These are phyloP conservation scores for Camellia lanceoleosa DNA, from an alignment of 148 eudicot species.

Conservation along the genomic window DNA sequence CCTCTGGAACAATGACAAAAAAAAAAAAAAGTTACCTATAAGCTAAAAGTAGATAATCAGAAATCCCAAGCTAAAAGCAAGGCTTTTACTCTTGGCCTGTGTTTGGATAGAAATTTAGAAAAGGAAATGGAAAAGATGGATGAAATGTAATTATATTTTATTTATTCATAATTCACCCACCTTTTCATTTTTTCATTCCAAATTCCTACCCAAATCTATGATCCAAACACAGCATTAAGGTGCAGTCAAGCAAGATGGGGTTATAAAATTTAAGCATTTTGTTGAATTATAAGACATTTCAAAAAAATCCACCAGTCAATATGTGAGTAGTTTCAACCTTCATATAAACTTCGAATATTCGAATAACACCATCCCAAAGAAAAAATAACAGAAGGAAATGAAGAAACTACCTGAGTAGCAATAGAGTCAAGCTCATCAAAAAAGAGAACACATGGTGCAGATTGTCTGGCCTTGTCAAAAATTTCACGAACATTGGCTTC, in stretches of 20 bases:
- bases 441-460: constrained; percentile 55
- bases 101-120: too few relatives aligned
- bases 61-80: too few relatives aligned
- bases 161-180: too few relatives aligned
- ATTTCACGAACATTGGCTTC: constrained; percentile 57
- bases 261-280: background rate
- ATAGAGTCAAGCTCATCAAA: constrained; percentile 62
- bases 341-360: background rate
- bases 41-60: background rate
- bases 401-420: constrained; percentile 44
- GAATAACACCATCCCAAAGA: background rate
- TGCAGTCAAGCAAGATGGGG: background rate
- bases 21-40: background rate
- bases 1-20: constrained; percentile 28
- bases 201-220: too few relatives aligned
- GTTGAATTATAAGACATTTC: background rate
- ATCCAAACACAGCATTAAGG: background rate
- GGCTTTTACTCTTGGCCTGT: too few relatives aligned
- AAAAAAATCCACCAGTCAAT: background rate
- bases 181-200: too few relatives aligned
- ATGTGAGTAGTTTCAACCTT: constrained; percentile 21
- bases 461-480: constrained; percentile 55
- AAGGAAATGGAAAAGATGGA: too few relatives aligned
- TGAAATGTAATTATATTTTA: too few relatives aligned
- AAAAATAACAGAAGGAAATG: background rate